Evolutionary conservation across 2,329 filamentous ascomycete species (phyloP), one percentile per base, ranked within the genome.

Genomic region (Ceratocystis papillata): DNA sequence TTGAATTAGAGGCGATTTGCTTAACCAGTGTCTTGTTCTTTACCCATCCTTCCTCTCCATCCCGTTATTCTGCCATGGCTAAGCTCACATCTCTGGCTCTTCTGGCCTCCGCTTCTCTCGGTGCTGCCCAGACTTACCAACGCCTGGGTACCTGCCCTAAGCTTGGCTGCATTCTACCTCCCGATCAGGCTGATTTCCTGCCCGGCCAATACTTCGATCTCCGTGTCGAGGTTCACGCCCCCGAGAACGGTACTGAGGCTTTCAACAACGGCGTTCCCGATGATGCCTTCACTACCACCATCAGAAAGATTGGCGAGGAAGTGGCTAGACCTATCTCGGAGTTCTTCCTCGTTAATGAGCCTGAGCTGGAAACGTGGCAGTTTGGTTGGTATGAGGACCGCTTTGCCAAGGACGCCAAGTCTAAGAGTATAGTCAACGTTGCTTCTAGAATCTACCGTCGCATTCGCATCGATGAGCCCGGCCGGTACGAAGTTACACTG

Each of bases 181-280:
- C 83, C 0, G 83, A 86, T 70, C 81, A 84, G 77, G 85, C 87
- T 69, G 89, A 94, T 72, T 94, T 94, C 76, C 81, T 94, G 1
- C 86, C 89, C 4, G 89, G 89, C 12, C 89, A 94, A 76, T 87
- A 83, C 74, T 94, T 94, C 72, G 90, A 94, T 73, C 86, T 95
- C 69, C 86, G 89, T 68, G 82, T 93, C 68, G 89, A 94, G 74
- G 83, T 94, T 37, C 89, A 93, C 73, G 88, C 88, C 8, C 89
- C 89, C 3, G 80, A 87, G 73, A 94, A 94, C 75, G 89, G 90
- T 70, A 88, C 87, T 48, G 88, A 94, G 75, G 86, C 86, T n/a
- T 88, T 84, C 68, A 83, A 85, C 70, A 76, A 82, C 67, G 84
- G 84, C 67, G 80, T 83, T 70, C 85, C 88, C 12, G 88, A 94